Base-by-base conservation (phyloP, 345 rosid species). In the Diplotaxis tenuifolia region DNA sequence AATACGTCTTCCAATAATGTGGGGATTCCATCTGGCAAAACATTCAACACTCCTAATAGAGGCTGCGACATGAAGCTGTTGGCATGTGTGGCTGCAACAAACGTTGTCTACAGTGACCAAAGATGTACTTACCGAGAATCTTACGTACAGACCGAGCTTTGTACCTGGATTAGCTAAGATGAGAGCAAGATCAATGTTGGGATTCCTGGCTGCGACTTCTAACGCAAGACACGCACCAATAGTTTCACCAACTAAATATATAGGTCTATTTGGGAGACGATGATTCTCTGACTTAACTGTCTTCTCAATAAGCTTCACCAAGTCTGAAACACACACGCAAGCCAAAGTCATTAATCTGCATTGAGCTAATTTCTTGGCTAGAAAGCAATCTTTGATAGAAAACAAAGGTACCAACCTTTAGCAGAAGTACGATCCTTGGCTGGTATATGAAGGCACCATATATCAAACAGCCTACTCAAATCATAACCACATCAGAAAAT, bases 401-500 rank as follows among this genome's bases (percentile, higher is more conserved):
- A 10, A 21, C 1, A 18, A 6, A 53, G 4, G 86, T 76, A 89
- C 78, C 74, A 86, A 86, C 91, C 91, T 75, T 77, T 40, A 73
- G 75, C 76, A 36, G 86, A 23, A 27, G 95, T 87, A 70, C 89
- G 85, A 68, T 89, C 89, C 62, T 3, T 78, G 14, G 78, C 83
- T 32, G 91, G 95, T 60, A 89, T 79, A 78, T 87, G 89, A 80
- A 89, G 82, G 76, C 91, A 86, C 89, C 89, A 85, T 55, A 86
- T 21, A 47, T 86, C 85, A 76, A 89, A 87, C 10, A 87, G 72
- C 86, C 95, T 89, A 63, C 68, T 88, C 89, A 58, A 29, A 49
- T 53, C 54, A 52, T 6, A 68, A 50, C 2, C 45, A 21, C 65
- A 34, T 7, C 49, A 34, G 45, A 60, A n/a, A 16, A 19, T 59